Evolutionary conservation across 208 protist genomes (phyloP).

Genomic region (Trypanosoma lewisi): DNA sequence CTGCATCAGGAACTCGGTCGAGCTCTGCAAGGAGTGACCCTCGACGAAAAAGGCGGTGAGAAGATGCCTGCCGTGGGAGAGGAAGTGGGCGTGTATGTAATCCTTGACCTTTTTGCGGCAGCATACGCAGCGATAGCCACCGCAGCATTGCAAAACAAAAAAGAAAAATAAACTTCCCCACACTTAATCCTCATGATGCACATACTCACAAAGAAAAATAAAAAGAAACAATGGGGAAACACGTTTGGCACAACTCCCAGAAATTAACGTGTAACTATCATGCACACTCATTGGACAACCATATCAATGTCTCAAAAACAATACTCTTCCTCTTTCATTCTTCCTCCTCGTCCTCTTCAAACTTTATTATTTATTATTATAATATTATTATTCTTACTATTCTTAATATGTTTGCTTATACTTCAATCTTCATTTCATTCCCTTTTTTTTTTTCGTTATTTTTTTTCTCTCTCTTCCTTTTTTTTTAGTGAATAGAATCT

Average conservation of each 20-base stretch:
- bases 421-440: conserved; percentile 19
- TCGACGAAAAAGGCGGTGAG: conserved; percentile 4
- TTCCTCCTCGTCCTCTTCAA: background rate
- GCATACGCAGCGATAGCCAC: conserved; percentile 1
- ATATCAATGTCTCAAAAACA: background rate
- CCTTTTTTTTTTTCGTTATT: conserved; percentile 16
- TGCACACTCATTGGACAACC: background rate
- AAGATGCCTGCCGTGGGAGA: background rate
- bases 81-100: background rate
- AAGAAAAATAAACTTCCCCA: background rate
- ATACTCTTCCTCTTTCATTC: background rate
- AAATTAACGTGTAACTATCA: background rate
- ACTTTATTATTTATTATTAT: background rate
- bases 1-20: background rate
- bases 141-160: conserved; percentile 8
- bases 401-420: background rate
- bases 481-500: background rate
- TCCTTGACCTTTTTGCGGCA: background rate
- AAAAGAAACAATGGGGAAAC: background rate
- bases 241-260: background rate
- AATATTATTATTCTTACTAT: background rate
- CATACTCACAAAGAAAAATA: background rate
- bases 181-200: background rate
- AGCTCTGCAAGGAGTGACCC: conserved; percentile 20
- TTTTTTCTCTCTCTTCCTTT: conserved; percentile 7